Evolutionary conservation across 352 stramenopile genomes (phyloP), one percentile per base, ranked within the genome.

Genomic region (Phytopythium boreale): DNA sequence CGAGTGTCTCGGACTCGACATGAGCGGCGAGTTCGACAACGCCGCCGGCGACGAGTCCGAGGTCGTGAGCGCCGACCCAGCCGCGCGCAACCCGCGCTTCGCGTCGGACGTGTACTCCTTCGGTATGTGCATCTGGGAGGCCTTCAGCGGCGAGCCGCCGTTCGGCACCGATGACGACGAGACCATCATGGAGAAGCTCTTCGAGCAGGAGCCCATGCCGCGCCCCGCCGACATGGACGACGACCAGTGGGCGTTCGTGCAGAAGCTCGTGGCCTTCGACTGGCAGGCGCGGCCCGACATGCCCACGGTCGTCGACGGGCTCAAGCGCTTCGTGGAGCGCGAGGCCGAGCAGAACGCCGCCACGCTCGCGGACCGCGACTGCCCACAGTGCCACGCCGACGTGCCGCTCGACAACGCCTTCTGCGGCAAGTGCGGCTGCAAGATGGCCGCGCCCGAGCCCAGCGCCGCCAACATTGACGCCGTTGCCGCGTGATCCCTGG

Each of bases 31-130:
- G 17, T 56, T 46, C 29, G 52, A 59, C 17, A 17, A 20, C 10
- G 17, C 22, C 3, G 14, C 24, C 12, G 12, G 14, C 27, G 55
- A 50, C 27, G 6, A 26, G 10, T 12, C 19, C 39, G 39, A 19
- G 5, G n/a, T 10, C 34, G 7, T 15, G 7, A 39, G 34, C 34
- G 34, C 34, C 26, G 7, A 24, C 0, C 43, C n/a, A 6, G 63
- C 31, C 31, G 3, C 14, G 20, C 36, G 59, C 46, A 74, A 70
- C 47, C 71, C 71, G 19, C 57, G 55, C 11, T 73, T 80, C 24
- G 68, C 66, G 9, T 80, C 74, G 0, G 76, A 84, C 24, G 55
- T 84, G 9, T 84, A 74, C 53, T 62, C 69, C 5, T 74, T 84
- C 43, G 72, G 72, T 2, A 75, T 80, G 72, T 77, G 69, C 46